Conservation (phyloP, 1,284 basidiomycete species). For the Pterulicium gracile region DNA sequence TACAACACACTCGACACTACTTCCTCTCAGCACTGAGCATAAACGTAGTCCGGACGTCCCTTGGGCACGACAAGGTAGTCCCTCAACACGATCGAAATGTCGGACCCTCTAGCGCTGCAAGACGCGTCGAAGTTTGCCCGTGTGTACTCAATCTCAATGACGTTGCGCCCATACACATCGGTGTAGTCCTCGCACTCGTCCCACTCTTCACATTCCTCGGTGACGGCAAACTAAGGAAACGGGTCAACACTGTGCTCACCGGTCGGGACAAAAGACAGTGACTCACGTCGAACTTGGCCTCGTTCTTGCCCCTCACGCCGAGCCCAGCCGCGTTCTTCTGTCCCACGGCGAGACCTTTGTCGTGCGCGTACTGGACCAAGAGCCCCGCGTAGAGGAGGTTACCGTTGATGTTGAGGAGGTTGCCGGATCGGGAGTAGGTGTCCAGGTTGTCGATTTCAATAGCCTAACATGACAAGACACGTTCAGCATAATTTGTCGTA, state of each 20-base stretch:
- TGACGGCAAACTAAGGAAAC: slow-evolving; percentile 9
- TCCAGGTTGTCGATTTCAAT: slow-evolving; percentile 11
- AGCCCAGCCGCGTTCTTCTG: slow-evolving; percentile 10
- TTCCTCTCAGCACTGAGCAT: not conserved
- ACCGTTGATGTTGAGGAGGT: slow-evolving; percentile 6
- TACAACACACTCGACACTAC: too few species aligned
- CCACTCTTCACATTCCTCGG: slow-evolving; percentile 10
- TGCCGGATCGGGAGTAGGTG: slow-evolving; percentile 9
- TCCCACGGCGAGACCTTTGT: slow-evolving; percentile 6
- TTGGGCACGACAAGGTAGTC: not conserved
- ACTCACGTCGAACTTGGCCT: slow-evolving; percentile 8
- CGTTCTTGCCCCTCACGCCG: slow-evolving; percentile 2
- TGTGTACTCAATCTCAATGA: slow-evolving; percentile 9
- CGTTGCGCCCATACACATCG: slow-evolving; percentile 7
- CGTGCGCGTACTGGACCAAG: slow-evolving; percentile 9
- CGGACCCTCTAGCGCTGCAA: slow-evolving; percentile 1
- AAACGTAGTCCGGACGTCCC: not conserved
- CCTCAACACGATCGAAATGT: slow-evolving; percentile 1
- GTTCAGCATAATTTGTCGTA: too few species aligned
- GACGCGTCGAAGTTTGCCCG: slow-evolving; percentile 1
- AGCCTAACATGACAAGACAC: too few species aligned
- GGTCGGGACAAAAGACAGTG: not conserved
- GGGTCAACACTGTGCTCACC: too few species aligned
- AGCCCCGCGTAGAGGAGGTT: slow-evolving; percentile 9
- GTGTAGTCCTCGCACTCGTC: slow-evolving; percentile 10